phyloP scores from a whole-genome alignment of 2,329 filamentous ascomycete species.

The Colletotrichum incanum region DNA sequence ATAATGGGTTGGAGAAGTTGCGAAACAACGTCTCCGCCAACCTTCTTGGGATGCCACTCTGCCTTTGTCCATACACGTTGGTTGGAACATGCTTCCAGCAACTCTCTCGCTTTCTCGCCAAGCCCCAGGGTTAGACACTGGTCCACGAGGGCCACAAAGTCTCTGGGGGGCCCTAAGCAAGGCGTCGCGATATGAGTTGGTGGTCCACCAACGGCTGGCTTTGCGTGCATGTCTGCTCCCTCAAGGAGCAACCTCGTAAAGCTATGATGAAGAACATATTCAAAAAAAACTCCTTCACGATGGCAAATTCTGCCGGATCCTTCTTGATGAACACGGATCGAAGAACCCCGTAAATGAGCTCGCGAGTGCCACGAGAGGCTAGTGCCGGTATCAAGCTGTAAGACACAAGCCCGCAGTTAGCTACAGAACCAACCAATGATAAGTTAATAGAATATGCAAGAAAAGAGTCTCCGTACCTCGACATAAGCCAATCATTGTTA shows the following conservation, averaged over 20 bases:
- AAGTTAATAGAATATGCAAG: too few species aligned
- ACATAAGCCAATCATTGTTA: neutral
- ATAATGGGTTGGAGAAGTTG: neutral
- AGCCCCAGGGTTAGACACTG: neutral
- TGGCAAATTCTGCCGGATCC: neutral
- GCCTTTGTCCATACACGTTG: neutral
- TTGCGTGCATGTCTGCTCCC: neutral
- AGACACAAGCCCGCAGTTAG: neutral
- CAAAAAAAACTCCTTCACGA: neutral
- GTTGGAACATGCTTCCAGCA: conserved; percentile 13
- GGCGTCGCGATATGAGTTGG: neutral
- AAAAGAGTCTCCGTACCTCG: neutral
- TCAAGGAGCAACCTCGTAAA: neutral
- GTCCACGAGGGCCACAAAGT: neutral
- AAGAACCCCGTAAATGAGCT: neutral
- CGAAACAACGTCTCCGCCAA: neutral
- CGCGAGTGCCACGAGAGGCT: neutral
- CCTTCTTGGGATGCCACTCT: neutral
- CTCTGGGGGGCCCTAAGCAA: neutral
- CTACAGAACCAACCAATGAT: neutral
- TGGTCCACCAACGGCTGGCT: neutral
- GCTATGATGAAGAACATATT: neutral
- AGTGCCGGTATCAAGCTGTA: neutral
- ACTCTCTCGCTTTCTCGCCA: neutral
- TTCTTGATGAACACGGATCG: neutral